These are phyloP conservation scores for Extremus antarcticus DNA, from an alignment of 495 filamentous ascomycete genomes.

Conservation along the genomic window DNA sequence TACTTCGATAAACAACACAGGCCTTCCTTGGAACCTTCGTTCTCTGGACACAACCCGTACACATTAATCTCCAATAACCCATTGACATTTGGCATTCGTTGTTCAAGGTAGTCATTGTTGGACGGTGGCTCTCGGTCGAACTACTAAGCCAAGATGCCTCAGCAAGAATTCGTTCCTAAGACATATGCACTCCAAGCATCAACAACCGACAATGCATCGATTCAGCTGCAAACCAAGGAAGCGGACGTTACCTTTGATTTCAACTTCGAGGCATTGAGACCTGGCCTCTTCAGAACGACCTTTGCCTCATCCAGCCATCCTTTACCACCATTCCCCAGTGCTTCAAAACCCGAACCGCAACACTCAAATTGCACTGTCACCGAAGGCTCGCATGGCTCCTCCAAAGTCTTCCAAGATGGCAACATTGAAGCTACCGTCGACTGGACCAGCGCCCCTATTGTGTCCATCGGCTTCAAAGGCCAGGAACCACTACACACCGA, in stretches of 20 bases:
- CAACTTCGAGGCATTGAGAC: conserved; percentile 46
- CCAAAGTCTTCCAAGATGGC: conserved; percentile 37
- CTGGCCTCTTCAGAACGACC: conserved; percentile 53
- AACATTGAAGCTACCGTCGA: conserved; percentile 42
- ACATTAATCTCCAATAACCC: background rate
- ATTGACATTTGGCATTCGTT: background rate
- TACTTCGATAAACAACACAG: no score
- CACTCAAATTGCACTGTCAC: conserved; percentile 22
- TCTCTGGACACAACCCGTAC: no score
- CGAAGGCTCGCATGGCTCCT: conserved; percentile 22
- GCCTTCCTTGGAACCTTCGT: no score
- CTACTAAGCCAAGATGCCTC: conserved; percentile 40
- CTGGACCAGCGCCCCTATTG: conserved; percentile 45
- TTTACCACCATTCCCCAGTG: conserved; percentile 49
- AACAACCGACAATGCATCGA: conserved; percentile 1
- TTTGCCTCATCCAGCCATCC: conserved; percentile 49
- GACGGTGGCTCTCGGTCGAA: background rate
- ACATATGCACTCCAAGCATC: conserved; percentile 2
- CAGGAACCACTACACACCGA: conserved; percentile 45
- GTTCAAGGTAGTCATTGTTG: background rate
- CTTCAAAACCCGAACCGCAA: conserved; percentile 35
- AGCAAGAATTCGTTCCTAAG: conserved; percentile 35
- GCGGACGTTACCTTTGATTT: conserved; percentile 39
- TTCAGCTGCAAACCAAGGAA: conserved; percentile 36
- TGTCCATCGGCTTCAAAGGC: conserved; percentile 44